Evolutionary conservation across 495 filamentous ascomycete species (phyloP), one percentile per base, ranked within the genome.

Genomic region (Cryomyces antarcticus): DNA sequence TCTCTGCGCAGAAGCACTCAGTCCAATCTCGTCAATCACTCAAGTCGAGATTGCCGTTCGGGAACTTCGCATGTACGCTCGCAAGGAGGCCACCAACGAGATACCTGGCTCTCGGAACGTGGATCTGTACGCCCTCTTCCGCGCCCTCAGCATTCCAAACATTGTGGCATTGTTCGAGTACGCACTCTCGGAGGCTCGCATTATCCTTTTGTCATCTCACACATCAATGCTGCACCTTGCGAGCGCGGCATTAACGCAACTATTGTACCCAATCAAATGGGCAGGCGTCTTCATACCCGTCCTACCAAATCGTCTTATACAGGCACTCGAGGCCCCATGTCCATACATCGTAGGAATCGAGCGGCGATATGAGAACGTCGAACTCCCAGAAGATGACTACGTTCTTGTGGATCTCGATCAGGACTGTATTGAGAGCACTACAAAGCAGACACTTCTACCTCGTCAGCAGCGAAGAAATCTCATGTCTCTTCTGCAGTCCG

Each of bases 301-400:
- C 34, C 67, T 96, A 24, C 88, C 88, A 24, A 85, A 83, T 12
- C 73, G 88, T 30, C 63, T 96, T 31, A 66, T 96, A 11, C 84
- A 87, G 43, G 86, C 83, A 6, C 67, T 96, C 13, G 88, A 96
- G 53, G 89, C 89, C 1, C 89, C 89, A 12, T 96, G 89, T 48
- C 89, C 89, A 0, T 97, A 95, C 53, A 94, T 97, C 46, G 82
- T 94, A 13, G 89, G 89, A 37, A 82, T 97, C 34, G 89, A 97
- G 58, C 71, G 84, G 42, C 73, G 89, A 35, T 97, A 95, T 60
- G 89, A 95, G 48, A 79, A 79, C 49, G 74, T 92, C 41, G 82
- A 92, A 45, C 69, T 94, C 31, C 89, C 89, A 0, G 82, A 93
- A n/a, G 89, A 96, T 51, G 89, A 96, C 54, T 95, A 88, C 56